Percentiles rank a stretch among this genome's conserved stretches.
Conservation (phyloP, 805 yeast genomes). For the Kodamaea jinghongensis region DNA sequence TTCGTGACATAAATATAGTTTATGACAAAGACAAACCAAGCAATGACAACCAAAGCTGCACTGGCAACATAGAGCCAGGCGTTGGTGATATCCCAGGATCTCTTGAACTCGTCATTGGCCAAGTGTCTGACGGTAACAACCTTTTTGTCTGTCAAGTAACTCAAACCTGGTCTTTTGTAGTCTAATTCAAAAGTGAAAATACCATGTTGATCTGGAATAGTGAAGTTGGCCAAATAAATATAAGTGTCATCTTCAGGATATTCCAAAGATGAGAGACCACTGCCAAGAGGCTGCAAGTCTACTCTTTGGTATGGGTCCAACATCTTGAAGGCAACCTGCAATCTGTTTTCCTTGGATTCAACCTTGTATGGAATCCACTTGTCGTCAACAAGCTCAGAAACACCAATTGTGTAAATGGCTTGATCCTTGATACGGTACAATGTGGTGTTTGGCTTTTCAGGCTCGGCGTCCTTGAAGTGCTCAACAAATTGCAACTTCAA, state of each 20-base stretch:
- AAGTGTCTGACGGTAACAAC: conserved; percentile 87
- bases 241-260: conserved; percentile 44
- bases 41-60: conserved; percentile 62
- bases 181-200: conserved; percentile 83
- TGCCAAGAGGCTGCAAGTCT: conserved; percentile 47
- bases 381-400: conserved; percentile 44
- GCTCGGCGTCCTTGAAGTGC: conserved; percentile 52
- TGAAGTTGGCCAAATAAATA: conserved; percentile 54
- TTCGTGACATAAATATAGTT: conserved; percentile 51
- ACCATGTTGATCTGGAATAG: conserved; percentile 94
- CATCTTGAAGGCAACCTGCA: conserved; percentile 85
- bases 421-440: conserved; percentile 76
- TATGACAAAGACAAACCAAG: conserved; percentile 77
- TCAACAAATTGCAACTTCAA: conserved; percentile 52
- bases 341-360: conserved; percentile 42
- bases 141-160: conserved; percentile 61
- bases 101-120: conserved; percentile 91
- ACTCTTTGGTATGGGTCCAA: conserved; percentile 93
- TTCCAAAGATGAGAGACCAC: conserved; percentile 31
- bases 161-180: conserved; percentile 74
- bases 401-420: conserved; percentile 52
- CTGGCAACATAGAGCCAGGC: conserved; percentile 87
- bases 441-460: conserved; percentile 35
- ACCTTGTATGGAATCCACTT: conserved; percentile 67
- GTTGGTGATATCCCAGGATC: conserved; percentile 91